phyloP scores from a whole-genome alignment of 257 asterid genomes.

The Mitragyna speciosa region DNA sequence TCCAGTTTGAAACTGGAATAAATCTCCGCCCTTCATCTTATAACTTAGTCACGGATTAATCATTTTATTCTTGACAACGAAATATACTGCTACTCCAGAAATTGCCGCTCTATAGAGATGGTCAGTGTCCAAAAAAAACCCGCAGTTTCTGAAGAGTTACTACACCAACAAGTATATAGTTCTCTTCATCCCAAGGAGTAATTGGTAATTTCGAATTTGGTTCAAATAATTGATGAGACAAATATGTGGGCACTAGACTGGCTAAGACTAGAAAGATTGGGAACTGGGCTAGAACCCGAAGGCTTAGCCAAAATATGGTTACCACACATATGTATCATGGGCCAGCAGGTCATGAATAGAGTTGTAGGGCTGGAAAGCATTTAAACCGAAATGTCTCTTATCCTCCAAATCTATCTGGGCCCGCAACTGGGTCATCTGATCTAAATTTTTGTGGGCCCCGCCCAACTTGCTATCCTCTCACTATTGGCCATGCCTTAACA shows the following conservation, averaged over 20 bases:
- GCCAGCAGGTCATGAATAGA: constrained; percentile 4
- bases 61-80: constrained; percentile 21
- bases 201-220: background rate
- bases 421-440: constrained; percentile 18
- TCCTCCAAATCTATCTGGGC: constrained; percentile 21
- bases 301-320: background rate
- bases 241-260: background rate
- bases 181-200: background rate
- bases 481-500: background rate
- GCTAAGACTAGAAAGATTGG: background rate
- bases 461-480: background rate
- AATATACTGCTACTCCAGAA: background rate
- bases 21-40: background rate
- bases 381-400: constrained; percentile 14
- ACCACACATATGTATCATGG: constrained; percentile 1
- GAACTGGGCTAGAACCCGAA: background rate
- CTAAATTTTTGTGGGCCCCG: constrained; percentile 22
- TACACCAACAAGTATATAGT: too few relatives aligned
- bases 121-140: background rate
- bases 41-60: background rate
- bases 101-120: background rate
- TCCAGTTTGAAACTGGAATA: constrained; percentile 10
- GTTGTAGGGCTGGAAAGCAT: constrained; percentile 28
- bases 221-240: background rate
- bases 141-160: background rate